phyloP scores from a whole-genome alignment of 202 grass and related monocot species.

The Elaeis oleifera region DNA sequence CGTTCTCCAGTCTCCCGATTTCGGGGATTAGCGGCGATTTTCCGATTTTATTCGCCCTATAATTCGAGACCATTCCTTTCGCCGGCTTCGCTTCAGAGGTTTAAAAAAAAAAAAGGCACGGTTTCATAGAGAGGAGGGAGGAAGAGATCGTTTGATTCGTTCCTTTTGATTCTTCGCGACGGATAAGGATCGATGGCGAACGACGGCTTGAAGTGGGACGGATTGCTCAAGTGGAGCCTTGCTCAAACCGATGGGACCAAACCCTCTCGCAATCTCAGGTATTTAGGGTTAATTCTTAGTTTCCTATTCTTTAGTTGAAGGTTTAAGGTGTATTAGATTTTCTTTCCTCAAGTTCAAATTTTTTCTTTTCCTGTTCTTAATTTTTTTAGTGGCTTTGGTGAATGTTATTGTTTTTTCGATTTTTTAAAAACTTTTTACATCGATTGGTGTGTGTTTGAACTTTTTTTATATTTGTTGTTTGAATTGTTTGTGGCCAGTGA shows the following conservation, averaged over 20 bases:
- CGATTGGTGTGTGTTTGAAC: neutral
- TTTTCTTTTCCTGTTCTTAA: neutral
- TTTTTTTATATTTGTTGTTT: neutral
- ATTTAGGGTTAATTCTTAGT: neutral
- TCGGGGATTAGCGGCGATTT: no score
- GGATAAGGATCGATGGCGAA: slow-evolving; percentile 31
- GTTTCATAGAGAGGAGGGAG: no score
- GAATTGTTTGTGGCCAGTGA: slow-evolving; percentile 27
- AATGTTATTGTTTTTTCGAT: neutral
- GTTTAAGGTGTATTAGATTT: neutral
- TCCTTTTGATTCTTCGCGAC: no score
- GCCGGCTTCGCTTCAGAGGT: no score
- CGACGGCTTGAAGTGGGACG: slow-evolving; percentile 74
- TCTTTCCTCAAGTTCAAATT: neutral
- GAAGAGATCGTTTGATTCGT: no score
- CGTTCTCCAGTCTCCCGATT: no score
- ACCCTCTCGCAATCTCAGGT: slow-evolving; percentile 49
- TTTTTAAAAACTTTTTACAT: neutral
- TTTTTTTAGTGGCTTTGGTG: neutral
- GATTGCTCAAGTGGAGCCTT: slow-evolving; percentile 95
- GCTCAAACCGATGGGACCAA: slow-evolving; percentile 66
- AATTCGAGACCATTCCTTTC: no score
- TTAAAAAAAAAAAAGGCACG: no score
- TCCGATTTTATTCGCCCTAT: no score
- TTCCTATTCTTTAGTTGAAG: neutral